Conservation (phyloP, 2,329 filamentous ascomycete species). For the Penicillium verrucosum region DNA sequence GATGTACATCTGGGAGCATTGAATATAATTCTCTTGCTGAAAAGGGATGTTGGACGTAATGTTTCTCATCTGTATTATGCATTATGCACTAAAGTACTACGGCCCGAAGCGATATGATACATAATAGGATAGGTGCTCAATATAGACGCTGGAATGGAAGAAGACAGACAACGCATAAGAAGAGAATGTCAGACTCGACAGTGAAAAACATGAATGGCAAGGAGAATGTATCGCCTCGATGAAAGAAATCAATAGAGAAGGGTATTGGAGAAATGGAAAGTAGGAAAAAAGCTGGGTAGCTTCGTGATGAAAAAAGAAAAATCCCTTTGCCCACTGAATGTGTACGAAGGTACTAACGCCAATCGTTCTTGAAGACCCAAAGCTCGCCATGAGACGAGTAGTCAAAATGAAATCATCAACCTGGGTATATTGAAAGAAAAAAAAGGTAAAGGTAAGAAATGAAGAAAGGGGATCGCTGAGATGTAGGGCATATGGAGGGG, state of each 20-base stretch:
- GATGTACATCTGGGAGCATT: neutral
- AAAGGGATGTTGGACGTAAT: neutral
- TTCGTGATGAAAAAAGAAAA: neutral
- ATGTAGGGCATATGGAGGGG: neutral
- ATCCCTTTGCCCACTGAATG: neutral
- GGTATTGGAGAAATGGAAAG: neutral
- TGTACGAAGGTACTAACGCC: conserved; percentile 11
- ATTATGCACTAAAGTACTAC: neutral
- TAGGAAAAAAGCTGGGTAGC: neutral
- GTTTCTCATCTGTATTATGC: neutral
- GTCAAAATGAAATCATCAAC: conserved; percentile 9
- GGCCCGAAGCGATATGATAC: neutral
- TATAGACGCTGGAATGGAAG: neutral
- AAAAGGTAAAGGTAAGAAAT: conserved; percentile 1
- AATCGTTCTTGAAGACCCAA: conserved; percentile 8
- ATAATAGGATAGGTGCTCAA: neutral
- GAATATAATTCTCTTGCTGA: neutral
- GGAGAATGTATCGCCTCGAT: neutral
- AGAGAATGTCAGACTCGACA: neutral
- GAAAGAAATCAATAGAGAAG: neutral
- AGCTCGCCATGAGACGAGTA: conserved; percentile 1
- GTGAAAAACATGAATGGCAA: neutral
- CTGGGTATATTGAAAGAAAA: conserved; percentile 23
- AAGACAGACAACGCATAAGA: neutral
- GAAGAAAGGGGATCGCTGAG: neutral